Conservation (phyloP, 2,329 filamentous ascomycete genomes). For the Colletotrichum sp. region DNA sequence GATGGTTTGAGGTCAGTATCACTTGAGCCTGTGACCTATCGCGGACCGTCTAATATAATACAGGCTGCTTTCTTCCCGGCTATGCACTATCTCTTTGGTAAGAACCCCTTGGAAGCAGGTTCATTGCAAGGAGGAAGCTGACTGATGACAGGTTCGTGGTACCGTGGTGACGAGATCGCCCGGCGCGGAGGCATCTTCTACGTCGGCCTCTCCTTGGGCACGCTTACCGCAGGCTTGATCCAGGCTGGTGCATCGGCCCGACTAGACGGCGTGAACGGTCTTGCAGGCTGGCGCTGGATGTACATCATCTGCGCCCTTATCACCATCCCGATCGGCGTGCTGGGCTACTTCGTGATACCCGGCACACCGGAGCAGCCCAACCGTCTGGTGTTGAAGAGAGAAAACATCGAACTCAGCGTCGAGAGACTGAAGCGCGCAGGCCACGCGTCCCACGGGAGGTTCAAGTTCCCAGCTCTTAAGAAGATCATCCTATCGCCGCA, state of each 20-base stretch:
- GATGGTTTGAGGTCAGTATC: slow-evolving; percentile 27
- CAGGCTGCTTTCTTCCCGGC: slow-evolving; percentile 35
- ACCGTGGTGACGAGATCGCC: slow-evolving; percentile 47
- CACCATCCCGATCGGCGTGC: slow-evolving; percentile 44
- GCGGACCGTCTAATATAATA: neutral
- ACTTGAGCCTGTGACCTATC: neutral
- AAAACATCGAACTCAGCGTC: slow-evolving; percentile 27
- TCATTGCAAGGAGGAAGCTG: slow-evolving; percentile 26
- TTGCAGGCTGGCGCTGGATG: slow-evolving; percentile 51
- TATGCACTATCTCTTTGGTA: slow-evolving; percentile 43
- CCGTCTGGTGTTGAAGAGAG: slow-evolving; percentile 29
- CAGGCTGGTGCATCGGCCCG: slow-evolving; percentile 48
- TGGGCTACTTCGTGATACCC: slow-evolving; percentile 42
- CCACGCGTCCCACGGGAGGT: slow-evolving; percentile 42
- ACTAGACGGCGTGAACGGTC: slow-evolving; percentile 42
- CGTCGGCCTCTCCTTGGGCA: slow-evolving; percentile 45
- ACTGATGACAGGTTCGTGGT: slow-evolving; percentile 52
- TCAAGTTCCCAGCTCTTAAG: slow-evolving; percentile 33
- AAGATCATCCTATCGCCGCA: slow-evolving; percentile 43
- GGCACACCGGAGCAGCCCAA: slow-evolving; percentile 34
- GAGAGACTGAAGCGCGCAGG: slow-evolving; percentile 42
- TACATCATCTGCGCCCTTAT: slow-evolving; percentile 50
- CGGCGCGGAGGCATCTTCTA: slow-evolving; percentile 48
- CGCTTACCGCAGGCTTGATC: slow-evolving; percentile 48
- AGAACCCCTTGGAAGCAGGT: neutral